Evolutionary conservation across 352 stramenopile species (phyloP), one percentile per base, ranked within the genome.

Genomic region (Phytophthora sansomeana): DNA sequence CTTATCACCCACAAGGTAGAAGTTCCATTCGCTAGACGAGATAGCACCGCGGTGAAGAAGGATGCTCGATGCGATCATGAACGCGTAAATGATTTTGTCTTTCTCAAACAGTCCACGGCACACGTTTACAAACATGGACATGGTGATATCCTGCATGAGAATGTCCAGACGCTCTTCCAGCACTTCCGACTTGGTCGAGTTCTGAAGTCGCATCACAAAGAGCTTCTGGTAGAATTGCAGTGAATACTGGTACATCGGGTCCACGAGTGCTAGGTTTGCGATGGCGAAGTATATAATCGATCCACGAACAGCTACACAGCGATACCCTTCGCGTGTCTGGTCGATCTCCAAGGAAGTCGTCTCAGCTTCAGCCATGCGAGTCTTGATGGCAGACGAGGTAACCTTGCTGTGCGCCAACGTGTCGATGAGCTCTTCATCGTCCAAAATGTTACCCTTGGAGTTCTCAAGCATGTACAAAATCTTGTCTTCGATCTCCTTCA

Each of bases 251-350:
- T 98, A 98, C 93, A 98, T 98, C 4, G 91, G 88, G 36, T 98
- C 93, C 9, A 98, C 89, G n/a, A 94, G 77, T 41, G 92, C 91
- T 3, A 98, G 72, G 19, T 89, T 91, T 1, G 95, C 93, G 36
- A 98, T 97, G 11, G 96, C 93, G 69, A 98, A 98, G 77, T 98
- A 98, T 48, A 98, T 92, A 52, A 98, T 90, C 2, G 87, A 97
- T 7, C 93, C 95, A 13, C 94, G 84, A 10, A 95, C 80, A 8
- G 95, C 95, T 7, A 98, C 91, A 44, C 88, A 88, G 1, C 95
- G 89, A 55, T 98, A 98, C 2, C 81, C 83, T 69, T 98, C 95
- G 6, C 92, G 90, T 5, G 92, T 97, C 16, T 83, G 74, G 48
- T 97, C 93, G 57, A 98, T 98, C 56, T 97, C 91, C 41, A 78